Evolutionary conservation across 495 filamentous ascomycete genomes (phyloP).

Genomic region (Hypoxylon rickii): DNA sequence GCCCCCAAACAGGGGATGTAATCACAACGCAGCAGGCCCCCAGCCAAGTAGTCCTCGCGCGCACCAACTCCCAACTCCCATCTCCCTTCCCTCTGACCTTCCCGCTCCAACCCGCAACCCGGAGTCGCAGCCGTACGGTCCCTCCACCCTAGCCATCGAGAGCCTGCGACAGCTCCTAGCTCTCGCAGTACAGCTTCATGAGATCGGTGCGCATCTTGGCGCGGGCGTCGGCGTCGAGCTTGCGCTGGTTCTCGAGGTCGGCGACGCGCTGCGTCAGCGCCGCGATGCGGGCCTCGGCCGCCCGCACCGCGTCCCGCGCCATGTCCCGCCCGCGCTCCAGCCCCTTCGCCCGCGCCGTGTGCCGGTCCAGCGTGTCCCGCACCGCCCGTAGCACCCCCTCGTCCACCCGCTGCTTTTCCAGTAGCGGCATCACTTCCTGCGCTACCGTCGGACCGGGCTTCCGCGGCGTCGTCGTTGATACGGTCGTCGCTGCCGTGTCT

Average conservation of each 20-base stretch:
- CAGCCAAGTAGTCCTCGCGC: too few relatives aligned
- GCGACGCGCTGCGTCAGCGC: conserved; percentile 54
- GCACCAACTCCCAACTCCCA: neutral
- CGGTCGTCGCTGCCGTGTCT: too few relatives aligned
- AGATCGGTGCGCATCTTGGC: conserved; percentile 22
- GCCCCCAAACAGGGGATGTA: too few relatives aligned
- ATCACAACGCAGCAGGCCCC: too few relatives aligned
- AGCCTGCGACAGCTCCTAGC: conserved; percentile 1
- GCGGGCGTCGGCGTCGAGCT: conserved; percentile 46
- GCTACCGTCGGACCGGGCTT: too few relatives aligned
- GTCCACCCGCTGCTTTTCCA: conserved; percentile 55
- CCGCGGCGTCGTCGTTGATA: too few relatives aligned
- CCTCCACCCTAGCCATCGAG: neutral
- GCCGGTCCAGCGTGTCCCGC: conserved; percentile 54
- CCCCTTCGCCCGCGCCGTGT: conserved; percentile 61
- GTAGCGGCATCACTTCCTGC: conserved; percentile 53
- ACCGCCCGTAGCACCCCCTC: conserved; percentile 47
- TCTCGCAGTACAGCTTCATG: conserved; percentile 24
- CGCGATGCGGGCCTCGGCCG: conserved; percentile 62
- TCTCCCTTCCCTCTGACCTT: neutral
- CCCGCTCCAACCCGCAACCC: neutral
- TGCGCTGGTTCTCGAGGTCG: conserved; percentile 55
- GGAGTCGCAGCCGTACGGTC: too few relatives aligned
- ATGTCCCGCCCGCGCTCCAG: conserved; percentile 66
- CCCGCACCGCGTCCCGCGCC: conserved; percentile 61